A percentile compares a stretch with the other conserved stretches of the same genome.
Conservation (phyloP, 352 stramenopile species). For the Thraustochytrium striatum region DNA sequence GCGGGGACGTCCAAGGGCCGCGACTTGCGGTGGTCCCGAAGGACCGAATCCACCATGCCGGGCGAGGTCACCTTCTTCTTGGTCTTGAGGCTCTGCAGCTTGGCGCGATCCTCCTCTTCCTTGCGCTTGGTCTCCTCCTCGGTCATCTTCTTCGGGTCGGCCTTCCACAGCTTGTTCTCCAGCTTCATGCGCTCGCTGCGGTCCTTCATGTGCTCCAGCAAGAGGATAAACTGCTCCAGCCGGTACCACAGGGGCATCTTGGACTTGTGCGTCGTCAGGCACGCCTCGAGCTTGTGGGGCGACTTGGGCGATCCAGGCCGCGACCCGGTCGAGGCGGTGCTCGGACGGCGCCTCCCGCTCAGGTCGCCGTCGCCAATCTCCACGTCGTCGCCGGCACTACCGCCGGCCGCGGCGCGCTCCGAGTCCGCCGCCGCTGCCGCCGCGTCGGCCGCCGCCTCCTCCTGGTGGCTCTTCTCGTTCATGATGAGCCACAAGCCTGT, state of each 20-base stretch:
- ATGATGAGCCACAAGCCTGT: slow-evolving; percentile 27
- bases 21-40: background rate
- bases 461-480: background rate
- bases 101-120: background rate
- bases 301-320: slow-evolving; percentile 5
- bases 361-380: too few species aligned
- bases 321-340: too few species aligned
- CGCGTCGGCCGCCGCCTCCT: background rate
- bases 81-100: background rate
- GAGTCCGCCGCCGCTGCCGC: background rate
- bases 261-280: background rate
- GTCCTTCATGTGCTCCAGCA: slow-evolving; percentile 20
- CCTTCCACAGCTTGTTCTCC: slow-evolving; percentile 25
- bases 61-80: background rate
- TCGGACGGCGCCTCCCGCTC: too few species aligned
- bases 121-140: background rate
- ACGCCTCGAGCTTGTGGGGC: background rate
- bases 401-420: background rate
- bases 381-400: too few species aligned
- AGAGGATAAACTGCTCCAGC: slow-evolving; percentile 12
- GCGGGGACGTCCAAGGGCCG: background rate
- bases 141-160: background rate
- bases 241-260: slow-evolving; percentile 2
- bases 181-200: background rate
- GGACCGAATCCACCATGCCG: background rate